Base-by-base conservation (phyloP, 306 rosid genomes). In the Oxytropis ochrocephala region DNA sequence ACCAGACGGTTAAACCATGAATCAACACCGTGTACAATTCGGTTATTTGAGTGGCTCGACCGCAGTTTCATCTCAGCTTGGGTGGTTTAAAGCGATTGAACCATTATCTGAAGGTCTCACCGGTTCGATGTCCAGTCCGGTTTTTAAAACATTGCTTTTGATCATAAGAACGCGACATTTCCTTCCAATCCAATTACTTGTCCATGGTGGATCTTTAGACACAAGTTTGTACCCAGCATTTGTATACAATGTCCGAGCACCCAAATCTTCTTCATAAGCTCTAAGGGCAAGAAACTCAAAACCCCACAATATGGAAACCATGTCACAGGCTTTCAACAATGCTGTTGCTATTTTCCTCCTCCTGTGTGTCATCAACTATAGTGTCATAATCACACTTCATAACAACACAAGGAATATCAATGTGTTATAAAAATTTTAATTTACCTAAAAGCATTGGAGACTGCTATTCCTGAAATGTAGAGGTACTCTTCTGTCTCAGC, bases 91-190 rank as follows among this genome's bases (percentile, higher is more conserved):
- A 24, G 29, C 29, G 2, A 2, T 24, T 24, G 29, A 24, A 24
- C 29, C 3, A 24, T 24, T 24, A 24, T 4, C 29, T 4, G 29
- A 24, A 24, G 29, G 29, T 24, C 3, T 4, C 29, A 24, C 29
- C 3, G 29, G 3, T 24, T 24, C 29, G 2, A 24, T 24, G 3
- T 1, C 29, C n/a, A 24, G 3, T 24, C 29, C 29, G 3, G 29
- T 24, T 24, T 24, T 24, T n/a, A 24, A 24, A 24, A 24, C 29
- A 24, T 24, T 24, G 29, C 0, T 24, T 24, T 24, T 92, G 48
- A 86, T 67, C 98, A 93, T 79, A 50, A 91, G 86, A 78, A 93
- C 85, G 12, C 97, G 92, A 8, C 89, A 86, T 78, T 90, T 93
- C 70, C 82, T 84, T 76, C 96, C 98, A 43, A 93, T 78, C 98